Conservation (phyloP, 768 basidiomycete genomes). For the Tephrocybe sp. region DNA sequence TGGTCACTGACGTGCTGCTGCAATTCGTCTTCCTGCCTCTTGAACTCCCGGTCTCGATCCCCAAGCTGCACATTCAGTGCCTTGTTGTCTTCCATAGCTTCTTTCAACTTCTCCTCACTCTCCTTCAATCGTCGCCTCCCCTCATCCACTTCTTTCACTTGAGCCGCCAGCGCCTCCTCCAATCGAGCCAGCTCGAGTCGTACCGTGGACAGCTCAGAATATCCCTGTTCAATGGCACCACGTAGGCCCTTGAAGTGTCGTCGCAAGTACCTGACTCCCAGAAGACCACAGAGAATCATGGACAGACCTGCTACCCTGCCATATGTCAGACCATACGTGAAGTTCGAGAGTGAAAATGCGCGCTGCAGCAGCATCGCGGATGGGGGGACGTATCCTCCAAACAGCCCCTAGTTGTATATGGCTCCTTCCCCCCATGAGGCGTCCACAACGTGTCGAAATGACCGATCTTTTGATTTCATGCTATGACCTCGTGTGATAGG, state of each 20-base stretch:
- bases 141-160: constrained; percentile 16
- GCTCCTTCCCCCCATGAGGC: constrained; percentile 28
- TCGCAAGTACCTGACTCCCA: constrained; percentile 28
- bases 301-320: constrained; percentile 27
- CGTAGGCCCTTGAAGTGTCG: constrained; percentile 10
- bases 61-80: constrained; percentile 10
- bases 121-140: constrained; percentile 16
- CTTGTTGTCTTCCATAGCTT: constrained; percentile 3
- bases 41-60: constrained; percentile 11
- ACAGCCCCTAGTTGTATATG: constrained; percentile 15
- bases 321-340: constrained; percentile 21
- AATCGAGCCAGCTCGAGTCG: constrained; percentile 17
- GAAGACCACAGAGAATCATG: constrained; percentile 21
- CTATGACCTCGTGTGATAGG: constrained; percentile 20
- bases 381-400: constrained; percentile 7
- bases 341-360: constrained; percentile 14
- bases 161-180: constrained; percentile 17
- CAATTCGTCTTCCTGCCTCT: constrained; percentile 5
- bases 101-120: constrained; percentile 12
- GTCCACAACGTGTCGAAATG: constrained; percentile 29
- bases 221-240: background rate
- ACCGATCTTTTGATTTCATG: constrained; percentile 16
- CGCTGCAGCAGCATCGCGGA: constrained; percentile 16
- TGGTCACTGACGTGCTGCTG: constrained; percentile 12
- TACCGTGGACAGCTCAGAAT: constrained; percentile 15